phyloP scores from a whole-genome alignment of 2,329 filamentous ascomycete species.

The Fusarium denticulatum region DNA sequence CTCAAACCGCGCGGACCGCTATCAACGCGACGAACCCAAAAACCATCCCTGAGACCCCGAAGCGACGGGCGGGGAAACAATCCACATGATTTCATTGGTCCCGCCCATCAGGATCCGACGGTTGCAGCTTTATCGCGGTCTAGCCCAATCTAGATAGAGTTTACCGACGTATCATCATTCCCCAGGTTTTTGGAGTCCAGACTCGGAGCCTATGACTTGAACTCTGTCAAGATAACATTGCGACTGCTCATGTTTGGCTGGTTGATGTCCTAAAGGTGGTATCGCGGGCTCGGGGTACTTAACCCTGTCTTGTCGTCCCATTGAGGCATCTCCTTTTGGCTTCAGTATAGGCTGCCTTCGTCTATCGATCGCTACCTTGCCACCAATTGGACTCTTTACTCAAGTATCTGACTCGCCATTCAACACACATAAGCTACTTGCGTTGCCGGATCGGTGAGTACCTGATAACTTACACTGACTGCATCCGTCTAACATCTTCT shows the following conservation, averaged over 20 bases:
- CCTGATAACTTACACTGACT: background rate
- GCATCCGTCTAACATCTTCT: background rate
- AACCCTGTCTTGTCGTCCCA: background rate
- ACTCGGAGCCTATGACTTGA: background rate
- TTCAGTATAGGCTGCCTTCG: background rate
- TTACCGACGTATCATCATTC: constrained; percentile 7
- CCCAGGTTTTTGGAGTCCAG: background rate
- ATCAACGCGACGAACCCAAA: background rate
- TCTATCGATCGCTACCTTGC: background rate
- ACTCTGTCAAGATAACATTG: background rate
- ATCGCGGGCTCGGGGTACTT: background rate
- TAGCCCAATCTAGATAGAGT: background rate
- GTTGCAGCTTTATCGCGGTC: constrained; percentile 11
- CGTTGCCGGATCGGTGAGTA: background rate
- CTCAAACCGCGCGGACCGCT: constrained; percentile 13
- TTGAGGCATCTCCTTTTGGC: background rate
- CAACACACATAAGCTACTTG: rapidly evolving
- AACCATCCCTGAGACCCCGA: background rate
- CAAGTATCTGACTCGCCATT: background rate
- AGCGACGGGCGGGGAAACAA: constrained; percentile 1
- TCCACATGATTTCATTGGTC: background rate
- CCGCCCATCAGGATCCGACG: constrained; percentile 4
- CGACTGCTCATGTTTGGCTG: background rate
- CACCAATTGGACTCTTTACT: background rate
- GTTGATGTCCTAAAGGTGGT: rapidly evolving